Conservation (phyloP, 352 stramenopile genomes). For the Phytopythium sindhum region DNA sequence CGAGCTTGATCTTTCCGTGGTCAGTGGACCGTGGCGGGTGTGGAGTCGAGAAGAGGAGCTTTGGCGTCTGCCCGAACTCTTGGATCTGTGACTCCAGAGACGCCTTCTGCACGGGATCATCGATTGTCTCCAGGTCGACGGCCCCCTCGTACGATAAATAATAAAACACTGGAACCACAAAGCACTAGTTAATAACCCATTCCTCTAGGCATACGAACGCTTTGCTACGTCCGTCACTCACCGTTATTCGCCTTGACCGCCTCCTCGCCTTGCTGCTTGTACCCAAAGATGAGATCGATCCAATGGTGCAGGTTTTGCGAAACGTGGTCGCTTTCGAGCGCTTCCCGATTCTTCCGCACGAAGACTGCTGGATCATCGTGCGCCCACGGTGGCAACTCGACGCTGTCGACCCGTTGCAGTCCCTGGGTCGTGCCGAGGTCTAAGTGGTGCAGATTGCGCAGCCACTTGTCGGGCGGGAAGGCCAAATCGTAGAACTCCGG, state of each 20-base stretch:
- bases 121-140: conserved; percentile 75
- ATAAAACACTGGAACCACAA: conserved; percentile 74
- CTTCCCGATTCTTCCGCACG: conserved; percentile 91
- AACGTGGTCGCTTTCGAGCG: conserved; percentile 96
- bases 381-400: conserved; percentile 94
- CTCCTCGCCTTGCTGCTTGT: conserved; percentile 93
- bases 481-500: conserved; percentile 96
- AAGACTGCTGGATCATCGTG: conserved; percentile 84
- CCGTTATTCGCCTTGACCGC: conserved; percentile 84
- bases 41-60: conserved; percentile 64
- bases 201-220: conserved; percentile 9
- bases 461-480: conserved; percentile 82
- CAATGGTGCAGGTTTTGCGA: conserved; percentile 95
- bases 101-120: conserved; percentile 88
- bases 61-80: conserved; percentile 91
- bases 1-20: conserved; percentile 45
- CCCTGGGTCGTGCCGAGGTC: conserved; percentile 92
- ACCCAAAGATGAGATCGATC: conserved; percentile 99
- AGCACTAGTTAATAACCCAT: background rate
- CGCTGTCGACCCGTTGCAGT: conserved; percentile 86
- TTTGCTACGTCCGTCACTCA: conserved; percentile 10
- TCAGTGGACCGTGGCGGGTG: conserved; percentile 57
- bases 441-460: conserved; percentile 95
- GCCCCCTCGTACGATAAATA: conserved; percentile 89
- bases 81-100: conserved; percentile 93